A percentile compares a stretch with the other conserved stretches of the same genome.
phyloP scores from a whole-genome alignment of 306 rosid genomes.

The Oemleria cerasiformis region DNA sequence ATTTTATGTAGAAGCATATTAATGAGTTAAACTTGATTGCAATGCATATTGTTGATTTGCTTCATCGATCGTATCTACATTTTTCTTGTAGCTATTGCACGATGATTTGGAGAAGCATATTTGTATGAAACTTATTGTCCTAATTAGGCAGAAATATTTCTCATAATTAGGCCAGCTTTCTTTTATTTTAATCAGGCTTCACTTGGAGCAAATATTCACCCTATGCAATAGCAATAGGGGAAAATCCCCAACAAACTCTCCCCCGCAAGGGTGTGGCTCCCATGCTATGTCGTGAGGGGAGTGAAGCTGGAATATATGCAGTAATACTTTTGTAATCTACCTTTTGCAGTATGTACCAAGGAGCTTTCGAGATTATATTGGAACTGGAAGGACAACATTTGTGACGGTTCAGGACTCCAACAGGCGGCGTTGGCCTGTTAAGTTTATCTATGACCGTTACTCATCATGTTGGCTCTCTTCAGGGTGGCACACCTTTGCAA shows the following conservation, averaged over 20 bases:
- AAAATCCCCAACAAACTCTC: no score
- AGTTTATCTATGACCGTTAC: background rate
- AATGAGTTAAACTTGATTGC: background rate
- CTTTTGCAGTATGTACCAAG: background rate
- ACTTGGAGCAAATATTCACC: background rate
- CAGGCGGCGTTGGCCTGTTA: background rate
- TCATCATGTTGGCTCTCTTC: background rate
- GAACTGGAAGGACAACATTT: background rate
- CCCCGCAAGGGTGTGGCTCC: no score
- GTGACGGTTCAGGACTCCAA: background rate
- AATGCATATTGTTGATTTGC: background rate
- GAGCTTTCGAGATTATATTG: background rate
- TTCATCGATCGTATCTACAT: background rate
- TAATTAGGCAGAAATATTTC: no score
- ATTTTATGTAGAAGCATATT: no score
- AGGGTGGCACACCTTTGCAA: slow-evolving; percentile 13
- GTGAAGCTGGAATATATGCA: background rate
- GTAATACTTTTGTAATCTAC: background rate
- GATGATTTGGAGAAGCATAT: background rate
- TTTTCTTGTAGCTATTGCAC: background rate
- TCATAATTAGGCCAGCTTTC: no score
- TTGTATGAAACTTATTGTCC: background rate
- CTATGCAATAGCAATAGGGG: no score
- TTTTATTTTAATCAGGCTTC: background rate
- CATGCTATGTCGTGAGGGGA: background rate